Percentiles rank a stretch among this genome's conserved stretches.
phyloP scores from a whole-genome alignment of 1,139 yeast species.

The Suhomyces anneliseae region DNA sequence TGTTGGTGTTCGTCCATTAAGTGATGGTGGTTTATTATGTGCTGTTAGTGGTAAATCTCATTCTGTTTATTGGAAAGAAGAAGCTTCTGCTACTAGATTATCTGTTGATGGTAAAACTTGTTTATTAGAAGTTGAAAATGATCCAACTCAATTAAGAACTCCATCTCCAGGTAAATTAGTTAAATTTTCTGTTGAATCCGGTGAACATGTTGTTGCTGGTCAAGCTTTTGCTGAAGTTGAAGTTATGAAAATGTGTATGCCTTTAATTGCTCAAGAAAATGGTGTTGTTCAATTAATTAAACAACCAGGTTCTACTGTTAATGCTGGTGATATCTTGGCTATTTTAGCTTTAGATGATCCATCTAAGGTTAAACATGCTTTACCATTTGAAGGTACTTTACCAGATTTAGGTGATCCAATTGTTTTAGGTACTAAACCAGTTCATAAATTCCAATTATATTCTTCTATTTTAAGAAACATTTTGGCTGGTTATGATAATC shows the following conservation, averaged over 20 bases:
- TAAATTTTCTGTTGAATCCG: conserved; percentile 88
- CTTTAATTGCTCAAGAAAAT: conserved; percentile 85
- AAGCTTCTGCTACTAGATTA: conserved; percentile 92
- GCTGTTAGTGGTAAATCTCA: conserved; percentile 92
- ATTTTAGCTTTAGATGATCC: conserved; percentile 95
- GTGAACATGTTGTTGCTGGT: conserved; percentile 89
- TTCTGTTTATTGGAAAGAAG: conserved; percentile 96
- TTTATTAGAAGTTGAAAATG: conserved; percentile 88
- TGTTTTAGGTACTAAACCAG: conserved; percentile 80
- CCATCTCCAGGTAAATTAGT: conserved; percentile 99
- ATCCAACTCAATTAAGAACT: conserved; percentile 96
- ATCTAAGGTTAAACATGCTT: conserved; percentile 93
- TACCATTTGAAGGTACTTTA: conserved; percentile 91
- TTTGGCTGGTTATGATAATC: conserved; percentile 89
- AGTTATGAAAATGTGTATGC: conserved; percentile 99
- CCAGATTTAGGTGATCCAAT: conserved; percentile 86
- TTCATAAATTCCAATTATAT: conserved; percentile 65
- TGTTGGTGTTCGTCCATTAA: conserved; percentile 80
- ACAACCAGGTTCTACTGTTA: conserved; percentile 97
- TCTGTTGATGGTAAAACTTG: conserved; percentile 96
- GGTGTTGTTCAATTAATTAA: conserved; percentile 91
- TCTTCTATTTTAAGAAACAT: conserved; percentile 70
- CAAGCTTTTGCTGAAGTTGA: conserved; percentile 98
- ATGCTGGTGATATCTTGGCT: conserved; percentile 96
- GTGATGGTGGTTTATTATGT: conserved; percentile 92